phyloP scores from a whole-genome alignment of 345 rosid genomes.

The Gossypium sturtianum region DNA sequence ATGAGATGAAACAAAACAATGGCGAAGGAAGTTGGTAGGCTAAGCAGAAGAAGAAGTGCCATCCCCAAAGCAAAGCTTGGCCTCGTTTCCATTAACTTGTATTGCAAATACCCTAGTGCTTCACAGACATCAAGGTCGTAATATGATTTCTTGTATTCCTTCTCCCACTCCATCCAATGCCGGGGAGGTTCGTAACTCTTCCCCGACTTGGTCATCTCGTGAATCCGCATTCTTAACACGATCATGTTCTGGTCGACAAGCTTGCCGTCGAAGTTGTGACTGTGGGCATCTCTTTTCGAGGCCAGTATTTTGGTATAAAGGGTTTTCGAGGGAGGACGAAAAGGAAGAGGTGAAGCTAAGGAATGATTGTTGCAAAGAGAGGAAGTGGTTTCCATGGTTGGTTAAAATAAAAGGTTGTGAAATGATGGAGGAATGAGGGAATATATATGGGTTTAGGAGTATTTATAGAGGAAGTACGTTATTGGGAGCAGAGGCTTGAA shows the following conservation, averaged over 20 bases:
- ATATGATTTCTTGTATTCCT: constrained; percentile 29
- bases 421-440: background rate
- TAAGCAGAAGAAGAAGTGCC: constrained; percentile 14
- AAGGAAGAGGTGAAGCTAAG: background rate
- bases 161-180: constrained; percentile 76
- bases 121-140: constrained; percentile 40
- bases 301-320: background rate
- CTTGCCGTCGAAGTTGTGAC: background rate
- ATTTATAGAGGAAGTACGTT: background rate
- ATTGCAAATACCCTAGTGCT: constrained; percentile 34
- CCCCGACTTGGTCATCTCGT: constrained; percentile 54
- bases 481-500: too few relatives aligned
- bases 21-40: constrained; percentile 19
- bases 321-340: background rate
- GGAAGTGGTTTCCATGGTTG: constrained; percentile 5
- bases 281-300: background rate
- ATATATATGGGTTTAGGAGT: background rate
- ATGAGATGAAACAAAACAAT: background rate
- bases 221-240: constrained; percentile 48
- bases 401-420: background rate
- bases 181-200: constrained; percentile 52
- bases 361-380: background rate
- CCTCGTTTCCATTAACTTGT: constrained; percentile 32
- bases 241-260: constrained; percentile 19
- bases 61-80: constrained; percentile 40